Percentiles rank a stretch among this genome's conserved stretches.
These are phyloP conservation scores for Penicillium rolfsii DNA, from an alignment of 2,329 filamentous ascomycete genomes.

Conservation along the genomic window DNA sequence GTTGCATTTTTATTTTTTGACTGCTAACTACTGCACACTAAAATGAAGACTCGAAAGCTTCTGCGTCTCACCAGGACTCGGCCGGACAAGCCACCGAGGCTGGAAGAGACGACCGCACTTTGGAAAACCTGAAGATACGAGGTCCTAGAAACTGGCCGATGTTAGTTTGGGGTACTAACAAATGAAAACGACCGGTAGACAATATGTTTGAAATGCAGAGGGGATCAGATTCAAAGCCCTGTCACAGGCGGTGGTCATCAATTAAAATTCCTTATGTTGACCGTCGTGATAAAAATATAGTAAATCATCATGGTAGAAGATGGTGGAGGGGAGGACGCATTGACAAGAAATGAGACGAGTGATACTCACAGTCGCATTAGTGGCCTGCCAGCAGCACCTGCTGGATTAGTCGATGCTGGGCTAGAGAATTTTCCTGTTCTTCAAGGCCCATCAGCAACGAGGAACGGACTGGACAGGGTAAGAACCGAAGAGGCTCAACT, in stretches of 20 bases:
- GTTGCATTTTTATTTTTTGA: slow-evolving; percentile 16
- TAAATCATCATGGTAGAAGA: slow-evolving; percentile 67
- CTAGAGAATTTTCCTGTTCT: slow-evolving; percentile 21
- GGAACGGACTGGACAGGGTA: slow-evolving; percentile 24
- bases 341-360: neutral
- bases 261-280: slow-evolving; percentile 75
- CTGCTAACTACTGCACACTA: slow-evolving; percentile 26
- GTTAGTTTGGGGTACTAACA: slow-evolving; percentile 23
- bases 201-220: slow-evolving; percentile 12
- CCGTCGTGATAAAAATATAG: slow-evolving; percentile 74
- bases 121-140: neutral
- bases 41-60: slow-evolving; percentile 13
- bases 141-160: slow-evolving; percentile 19
- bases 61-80: slow-evolving; percentile 8
- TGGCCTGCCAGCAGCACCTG: slow-evolving; percentile 9
- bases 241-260: slow-evolving; percentile 82
- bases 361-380: slow-evolving; percentile 10
- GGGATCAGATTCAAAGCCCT: slow-evolving; percentile 57
- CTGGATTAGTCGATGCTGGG: slow-evolving; percentile 12
- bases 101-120: neutral
- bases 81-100: slow-evolving; percentile 9
- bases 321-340: neutral
- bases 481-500: slow-evolving; percentile 24
- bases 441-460: slow-evolving; percentile 34
- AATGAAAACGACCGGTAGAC: slow-evolving; percentile 19